phyloP scores from a whole-genome alignment of 1,139 yeast species.

The Kodamaea anthophila region DNA sequence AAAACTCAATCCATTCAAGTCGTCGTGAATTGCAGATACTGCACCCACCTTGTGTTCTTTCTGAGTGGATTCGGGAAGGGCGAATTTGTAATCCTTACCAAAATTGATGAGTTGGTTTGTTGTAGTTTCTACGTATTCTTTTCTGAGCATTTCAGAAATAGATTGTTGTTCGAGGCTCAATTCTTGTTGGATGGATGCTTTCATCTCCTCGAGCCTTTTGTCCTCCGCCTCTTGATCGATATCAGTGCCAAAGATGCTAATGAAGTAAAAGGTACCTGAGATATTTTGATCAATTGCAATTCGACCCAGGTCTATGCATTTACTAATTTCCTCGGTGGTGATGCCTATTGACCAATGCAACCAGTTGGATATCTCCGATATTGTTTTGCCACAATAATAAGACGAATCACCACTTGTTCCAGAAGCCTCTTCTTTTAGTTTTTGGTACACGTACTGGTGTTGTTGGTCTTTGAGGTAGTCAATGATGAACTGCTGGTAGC shows the following conservation, averaged over 20 bases:
- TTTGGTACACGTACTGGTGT: conserved; percentile 19
- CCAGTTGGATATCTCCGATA: conserved; percentile 32
- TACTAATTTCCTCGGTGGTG: conserved; percentile 60
- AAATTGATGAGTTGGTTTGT: conserved; percentile 16
- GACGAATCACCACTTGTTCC: conserved; percentile 21
- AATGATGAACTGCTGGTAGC: conserved; percentile 21
- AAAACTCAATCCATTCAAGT: conserved; percentile 7
- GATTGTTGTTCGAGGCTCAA: conserved; percentile 16
- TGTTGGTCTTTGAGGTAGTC: conserved; percentile 21
- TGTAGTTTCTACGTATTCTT: conserved; percentile 11
- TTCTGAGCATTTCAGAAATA: conserved; percentile 14
- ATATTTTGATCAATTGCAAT: conserved; percentile 63
- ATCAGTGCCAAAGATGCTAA: conserved; percentile 20
- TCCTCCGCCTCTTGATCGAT: conserved; percentile 9
- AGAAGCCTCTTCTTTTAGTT: conserved; percentile 18
- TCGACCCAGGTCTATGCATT: conserved; percentile 50
- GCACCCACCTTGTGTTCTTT: no score
- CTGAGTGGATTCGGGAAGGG: no score
- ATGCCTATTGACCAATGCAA: conserved; percentile 64
- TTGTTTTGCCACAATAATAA: conserved; percentile 30
- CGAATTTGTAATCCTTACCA: conserved; percentile 15
- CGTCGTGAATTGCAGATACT: no score
- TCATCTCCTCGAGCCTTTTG: conserved; percentile 3
- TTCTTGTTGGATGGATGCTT: conserved; percentile 12
- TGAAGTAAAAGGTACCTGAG: conserved; percentile 48